phyloP scores from a whole-genome alignment of 2,329 filamentous ascomycete genomes.

The Thermoascus crustaceus region DNA sequence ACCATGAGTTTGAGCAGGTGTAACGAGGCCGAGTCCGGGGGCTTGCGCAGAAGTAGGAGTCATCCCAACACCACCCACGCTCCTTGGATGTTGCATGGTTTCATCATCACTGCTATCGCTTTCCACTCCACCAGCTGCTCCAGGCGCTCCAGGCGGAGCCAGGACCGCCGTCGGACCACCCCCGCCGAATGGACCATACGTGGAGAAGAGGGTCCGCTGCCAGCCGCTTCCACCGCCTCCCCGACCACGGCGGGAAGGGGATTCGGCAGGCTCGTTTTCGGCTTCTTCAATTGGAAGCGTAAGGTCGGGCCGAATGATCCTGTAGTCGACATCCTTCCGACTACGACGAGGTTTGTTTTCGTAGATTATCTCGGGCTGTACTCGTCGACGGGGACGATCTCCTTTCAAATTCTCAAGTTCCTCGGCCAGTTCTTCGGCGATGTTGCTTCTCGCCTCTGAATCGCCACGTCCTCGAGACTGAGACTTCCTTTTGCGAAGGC shows the following conservation, averaged over 20 bases:
- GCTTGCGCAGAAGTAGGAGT: constrained; percentile 47
- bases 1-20: constrained; percentile 47
- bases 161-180: constrained; percentile 64
- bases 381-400: constrained; percentile 33
- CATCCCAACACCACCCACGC: constrained; percentile 52
- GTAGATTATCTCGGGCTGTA: constrained; percentile 28
- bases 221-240: constrained; percentile 51
- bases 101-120: constrained; percentile 98
- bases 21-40: constrained; percentile 47
- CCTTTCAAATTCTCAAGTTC: constrained; percentile 48
- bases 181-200: constrained; percentile 85
- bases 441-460: constrained; percentile 40
- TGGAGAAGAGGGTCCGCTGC: constrained; percentile 80
- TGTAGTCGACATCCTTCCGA: constrained; percentile 71
- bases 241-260: constrained; percentile 60
- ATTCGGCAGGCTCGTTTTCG: constrained; percentile 58
- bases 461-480: constrained; percentile 36
- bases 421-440: constrained; percentile 50
- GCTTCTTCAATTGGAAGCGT: constrained; percentile 67
- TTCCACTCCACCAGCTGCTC: constrained; percentile 70
- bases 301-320: constrained; percentile 68
- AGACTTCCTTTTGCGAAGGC: constrained; percentile 43
- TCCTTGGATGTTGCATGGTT: constrained; percentile 53
- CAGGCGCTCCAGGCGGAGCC: constrained; percentile 59
- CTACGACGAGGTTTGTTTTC: constrained; percentile 44